Evolutionary conservation across 176 grass and related monocot genomes (phyloP), one percentile per base, ranked within the genome.

Genomic region (Triticum timopheevii): DNA sequence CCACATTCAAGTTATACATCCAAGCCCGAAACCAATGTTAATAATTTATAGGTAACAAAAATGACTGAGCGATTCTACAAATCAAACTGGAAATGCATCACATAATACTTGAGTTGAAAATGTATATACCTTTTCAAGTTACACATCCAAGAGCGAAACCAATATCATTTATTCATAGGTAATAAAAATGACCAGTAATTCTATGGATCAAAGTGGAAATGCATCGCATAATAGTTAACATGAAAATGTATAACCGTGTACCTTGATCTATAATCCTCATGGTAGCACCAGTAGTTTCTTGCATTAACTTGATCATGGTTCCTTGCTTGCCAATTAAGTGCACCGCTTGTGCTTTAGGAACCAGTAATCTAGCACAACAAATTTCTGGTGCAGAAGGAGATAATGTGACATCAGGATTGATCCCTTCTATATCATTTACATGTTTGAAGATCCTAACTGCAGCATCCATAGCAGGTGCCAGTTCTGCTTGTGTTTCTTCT

Each of bases 241-340:
- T 36, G 73, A 35, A 82, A 25, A 50, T 62, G 17, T 61, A 71
- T 68, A 68, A 77, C 24, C 65, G 47, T 65, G 23, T 88, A 92
- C 93, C 93, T 86, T 82, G 65, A 83, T 86, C 76, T 73, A 91
- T 76, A 84, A 97, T 79, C 35, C 76, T 87, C 82, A 97, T 39
- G 11, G 23, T 81, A 40, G 89, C 87, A 83, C 90, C 87, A 49
- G 84, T 86, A 78, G 33, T 68, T 83, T 93, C 92, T 81, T 87
- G 89, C 31, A 94, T 94, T 72, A 87, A 78, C 61, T 89, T 91
- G 68, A 97, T 86, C 13, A 67, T 87, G 34, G 23, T n/a, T 64
- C 95, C 95, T 91, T 94, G 89, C 69, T 90, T 97, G 59, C 95
- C 95, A 83, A 94, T 97, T 88, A 97, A 89, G 86, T 91, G 88